Evolutionary conservation across 2,329 filamentous ascomycete species (phyloP), one percentile per base, ranked within the genome.

Genomic region (Aspergillus pseudonomiae): DNA sequence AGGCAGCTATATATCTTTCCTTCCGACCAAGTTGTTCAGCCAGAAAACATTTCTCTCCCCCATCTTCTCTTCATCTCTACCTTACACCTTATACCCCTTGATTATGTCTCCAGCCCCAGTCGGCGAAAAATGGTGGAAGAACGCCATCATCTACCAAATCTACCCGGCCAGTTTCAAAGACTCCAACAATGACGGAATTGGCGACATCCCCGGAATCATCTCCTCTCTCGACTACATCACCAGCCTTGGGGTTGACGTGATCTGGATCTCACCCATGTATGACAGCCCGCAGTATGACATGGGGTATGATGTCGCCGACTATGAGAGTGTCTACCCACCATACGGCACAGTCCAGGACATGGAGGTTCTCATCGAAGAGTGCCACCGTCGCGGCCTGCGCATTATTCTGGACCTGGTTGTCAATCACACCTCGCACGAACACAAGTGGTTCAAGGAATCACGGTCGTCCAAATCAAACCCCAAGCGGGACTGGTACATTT

Each of bases 351-450:
- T 92, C 1, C 79, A 81, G 60, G 88, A 92, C 71, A 84, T 91
- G 55, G 87, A 91, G 59, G 74, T 76, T 0, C 75, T 92, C 46
- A 87, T 91, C 52, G 72, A 81, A 11, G 84, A 84, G 53, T 82
- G 85, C 52, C 87, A 90, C 63, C 74, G 82, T 21, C 83, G 88
- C 4, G 87, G 84, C 3, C 90, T 93, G 84, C 87, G 85, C 65
- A 77, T 93, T 24, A 87, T 94, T 61, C 83, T 93, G 57, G 90
- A 94, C 71, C 81, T 94, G 1, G 91, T 94, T 1, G 84, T 93
- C 65, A 94, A 93, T 69, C 91, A 94, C 74, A 92, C 90, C 0
- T 90, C 86, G 1, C 85, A 89, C 67, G 83, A 91, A 73, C 89
- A 92, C 70, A 80, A 82, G 1, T 93, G 90, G 90, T 92, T 92